phyloP scores from a whole-genome alignment of 768 basidiomycete genomes.

The Aureoboletus auriporus region DNA sequence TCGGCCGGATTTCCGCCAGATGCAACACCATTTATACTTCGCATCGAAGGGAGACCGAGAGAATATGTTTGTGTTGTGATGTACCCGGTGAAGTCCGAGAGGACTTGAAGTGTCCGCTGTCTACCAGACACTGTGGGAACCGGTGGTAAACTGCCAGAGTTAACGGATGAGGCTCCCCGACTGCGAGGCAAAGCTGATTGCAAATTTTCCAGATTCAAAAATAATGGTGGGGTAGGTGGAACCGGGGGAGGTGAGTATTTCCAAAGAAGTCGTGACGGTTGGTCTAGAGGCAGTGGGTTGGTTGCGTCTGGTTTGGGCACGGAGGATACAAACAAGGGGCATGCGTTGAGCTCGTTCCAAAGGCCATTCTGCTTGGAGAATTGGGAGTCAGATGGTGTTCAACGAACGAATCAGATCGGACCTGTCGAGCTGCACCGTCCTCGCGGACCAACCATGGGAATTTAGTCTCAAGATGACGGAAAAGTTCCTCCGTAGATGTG shows the following conservation, averaged over 20 bases:
- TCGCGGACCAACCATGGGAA: conserved; percentile 55
- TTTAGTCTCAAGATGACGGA: conserved; percentile 51
- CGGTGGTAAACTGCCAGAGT: conserved; percentile 2
- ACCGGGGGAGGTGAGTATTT: conserved; percentile 31
- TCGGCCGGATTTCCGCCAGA: conserved; percentile 31
- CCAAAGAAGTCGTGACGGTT: conserved; percentile 34
- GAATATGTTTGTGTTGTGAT: conserved; percentile 70
- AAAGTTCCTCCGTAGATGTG: conserved; percentile 57
- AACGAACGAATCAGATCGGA: conserved; percentile 24
- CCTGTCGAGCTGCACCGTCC: conserved; percentile 53
- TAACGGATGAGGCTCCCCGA: conserved; percentile 13
- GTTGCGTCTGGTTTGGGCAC: conserved; percentile 9
- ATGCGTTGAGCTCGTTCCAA: conserved; percentile 56
- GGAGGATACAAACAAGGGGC: conserved; percentile 46
- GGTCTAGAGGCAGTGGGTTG: conserved; percentile 7
- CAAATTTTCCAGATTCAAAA: conserved; percentile 19
- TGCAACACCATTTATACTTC: conserved; percentile 13
- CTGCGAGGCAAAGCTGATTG: conserved; percentile 17
- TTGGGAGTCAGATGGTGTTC: background rate
- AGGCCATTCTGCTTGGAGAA: conserved; percentile 38
- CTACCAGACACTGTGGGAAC: conserved; percentile 31
- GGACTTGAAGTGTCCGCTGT: conserved; percentile 60
- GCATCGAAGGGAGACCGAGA: conserved; percentile 14
- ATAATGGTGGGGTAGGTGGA: conserved; percentile 27
- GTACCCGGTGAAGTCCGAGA: conserved; percentile 76